Base-by-base conservation (phyloP, 345 rosid genomes). In the Geranium brycei region DNA sequence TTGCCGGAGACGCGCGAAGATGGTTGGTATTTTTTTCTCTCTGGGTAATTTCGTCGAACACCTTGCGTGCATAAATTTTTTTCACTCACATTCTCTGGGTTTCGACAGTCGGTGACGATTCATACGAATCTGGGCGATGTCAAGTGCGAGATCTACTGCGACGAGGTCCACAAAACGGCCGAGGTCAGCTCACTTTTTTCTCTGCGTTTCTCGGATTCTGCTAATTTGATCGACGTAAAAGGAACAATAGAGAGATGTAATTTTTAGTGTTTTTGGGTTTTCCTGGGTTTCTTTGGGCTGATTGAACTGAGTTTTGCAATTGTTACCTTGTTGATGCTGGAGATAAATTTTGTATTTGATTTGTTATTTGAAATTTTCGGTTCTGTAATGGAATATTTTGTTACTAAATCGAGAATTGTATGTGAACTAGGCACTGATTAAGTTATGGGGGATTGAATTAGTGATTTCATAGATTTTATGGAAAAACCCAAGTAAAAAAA, bases 121-220 rank as follows among this genome's bases (percentile, higher is more conserved):
- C 97, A 90, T 82, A 93, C 97, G 32, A 93, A 88, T 76, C 95
- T 93, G 19, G 99, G 97, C 16, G 99, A 93, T 70, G 82, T 93
- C 69, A 93, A 93, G 82, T 90, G 99, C 75, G 99, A 93, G 81
- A 79, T 93, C 79, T 83, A 80, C 70, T 93, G 99, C 61, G 97
- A 93, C 75, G 97, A 90, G 76, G 99, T 88, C 51, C 79, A 92
- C 61, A 93, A 93, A 75, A 75, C 91, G 47, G 86, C 97, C 30
- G 97, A 90, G 99, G 99, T 86, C 55, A 58, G 76, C 66, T 10
- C 14, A 38, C 55, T 53, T 19, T 32, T 12, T 59, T 23, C 58
- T 51, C 19, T 35, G 0, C 6, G n/a, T 32, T 59, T 17, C 0
- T 19, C n/a, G 17, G 3, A 4, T 32, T 35, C 41, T 0, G 38